Conservation (phyloP, 768 basidiomycete species). For the Leccinum fibrillosum region DNA sequence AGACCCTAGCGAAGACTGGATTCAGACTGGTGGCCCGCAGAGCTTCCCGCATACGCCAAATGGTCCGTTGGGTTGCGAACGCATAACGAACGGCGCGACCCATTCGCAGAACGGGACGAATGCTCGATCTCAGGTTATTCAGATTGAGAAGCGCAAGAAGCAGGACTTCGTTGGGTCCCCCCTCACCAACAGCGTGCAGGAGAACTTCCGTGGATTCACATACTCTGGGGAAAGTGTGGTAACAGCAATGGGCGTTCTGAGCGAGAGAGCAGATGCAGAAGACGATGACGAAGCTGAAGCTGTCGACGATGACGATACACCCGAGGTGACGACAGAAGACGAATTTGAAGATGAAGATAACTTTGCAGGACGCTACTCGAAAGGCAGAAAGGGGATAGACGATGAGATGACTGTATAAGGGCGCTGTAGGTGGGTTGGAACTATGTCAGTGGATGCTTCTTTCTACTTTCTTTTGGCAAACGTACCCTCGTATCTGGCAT, state of each 20-base stretch:
- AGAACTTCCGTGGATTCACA: conserved; percentile 95
- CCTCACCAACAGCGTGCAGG: conserved; percentile 89
- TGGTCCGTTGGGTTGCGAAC: conserved; percentile 72
- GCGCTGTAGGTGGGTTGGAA: conserved; percentile 6
- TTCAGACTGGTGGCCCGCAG: conserved; percentile 32
- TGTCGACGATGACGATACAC: conserved; percentile 49
- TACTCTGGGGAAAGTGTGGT: conserved; percentile 70
- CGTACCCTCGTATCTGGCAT: conserved; percentile 7
- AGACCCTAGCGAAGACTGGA: conserved; percentile 68
- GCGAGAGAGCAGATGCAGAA: conserved; percentile 30
- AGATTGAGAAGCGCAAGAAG: conserved; percentile 50
- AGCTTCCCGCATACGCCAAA: conserved; percentile 58
- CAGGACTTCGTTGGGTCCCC: conserved; percentile 54
- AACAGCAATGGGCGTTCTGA: conserved; percentile 41
- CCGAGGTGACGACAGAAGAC: conserved; percentile 64
- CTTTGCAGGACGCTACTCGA: conserved; percentile 71
- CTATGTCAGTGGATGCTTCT: conserved; percentile 11
- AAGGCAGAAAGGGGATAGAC: conserved; percentile 44
- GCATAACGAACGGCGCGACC: conserved; percentile 13
- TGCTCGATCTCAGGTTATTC: conserved; percentile 37
- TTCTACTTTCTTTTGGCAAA: conserved; percentile 1
- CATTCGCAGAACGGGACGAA: conserved; percentile 18
- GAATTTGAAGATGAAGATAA: conserved; percentile 65
- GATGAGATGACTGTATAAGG: conserved; percentile 34
- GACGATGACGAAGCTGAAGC: conserved; percentile 36